phyloP scores from a whole-genome alignment of 83 land plant genomes.

The Picea abies region DNA sequence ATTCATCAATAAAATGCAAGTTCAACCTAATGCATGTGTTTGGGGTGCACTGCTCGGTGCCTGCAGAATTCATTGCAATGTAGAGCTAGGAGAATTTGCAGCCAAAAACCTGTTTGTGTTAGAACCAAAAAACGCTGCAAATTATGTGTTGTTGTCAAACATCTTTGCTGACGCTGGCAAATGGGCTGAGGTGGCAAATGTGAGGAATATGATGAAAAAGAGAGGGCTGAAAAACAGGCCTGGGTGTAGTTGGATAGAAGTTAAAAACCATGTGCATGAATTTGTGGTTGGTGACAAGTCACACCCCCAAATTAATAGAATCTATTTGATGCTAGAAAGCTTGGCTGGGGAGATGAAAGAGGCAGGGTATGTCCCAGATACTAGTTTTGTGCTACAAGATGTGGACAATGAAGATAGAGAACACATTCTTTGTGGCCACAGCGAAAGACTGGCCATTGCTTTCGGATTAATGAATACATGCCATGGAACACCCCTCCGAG shows the following conservation, averaged over 20 bases:
- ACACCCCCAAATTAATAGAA: conserved; percentile 3
- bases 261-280: background rate
- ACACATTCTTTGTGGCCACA: conserved; percentile 7
- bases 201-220: background rate
- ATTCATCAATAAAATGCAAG: conserved; percentile 6
- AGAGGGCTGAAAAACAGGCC: conserved; percentile 9
- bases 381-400: conserved; percentile 11
- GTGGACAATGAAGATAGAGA: conserved; percentile 7
- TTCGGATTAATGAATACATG: conserved; percentile 8
- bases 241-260: conserved; percentile 7
- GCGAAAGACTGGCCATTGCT: conserved; percentile 9
- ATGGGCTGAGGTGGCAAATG: background rate
- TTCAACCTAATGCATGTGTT: conserved; percentile 1
- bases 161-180: conserved; percentile 4
- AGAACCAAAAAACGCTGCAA: conserved; percentile 3
- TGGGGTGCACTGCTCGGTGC: conserved; percentile 10
- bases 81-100: conserved; percentile 1
- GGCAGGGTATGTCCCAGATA: conserved; percentile 8
- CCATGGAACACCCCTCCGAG: conserved; percentile 1
- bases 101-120: background rate
- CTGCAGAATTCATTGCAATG: too few relatives aligned
- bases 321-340: background rate
- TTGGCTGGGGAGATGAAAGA: conserved; percentile 9
- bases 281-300: conserved; percentile 2
- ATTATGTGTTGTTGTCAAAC: conserved; percentile 14